Base-by-base conservation (phyloP, 768 basidiomycete genomes). In the Guyanaporus albipodus region DNA sequence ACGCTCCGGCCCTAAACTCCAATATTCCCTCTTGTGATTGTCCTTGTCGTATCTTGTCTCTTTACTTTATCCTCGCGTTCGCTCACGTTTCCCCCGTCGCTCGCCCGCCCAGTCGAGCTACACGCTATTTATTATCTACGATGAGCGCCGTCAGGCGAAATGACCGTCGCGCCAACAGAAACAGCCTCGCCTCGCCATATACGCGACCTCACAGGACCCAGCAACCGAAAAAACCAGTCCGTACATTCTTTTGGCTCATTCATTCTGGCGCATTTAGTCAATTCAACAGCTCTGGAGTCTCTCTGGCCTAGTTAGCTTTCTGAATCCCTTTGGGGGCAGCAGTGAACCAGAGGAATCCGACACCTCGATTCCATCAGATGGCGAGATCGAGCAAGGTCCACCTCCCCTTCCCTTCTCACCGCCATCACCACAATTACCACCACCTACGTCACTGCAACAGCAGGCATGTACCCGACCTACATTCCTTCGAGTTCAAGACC, bases 61-160 rank as follows among this genome's bases (percentile, higher is more conserved):
- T 48, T 38, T 38, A 38, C 52, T 22, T 39, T 56, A 36, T 49
- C 46, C 37, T 50, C 48, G 33, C 24, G 34, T 33, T 42, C 48
- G 38, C 26, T 38, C 34, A 23, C 21, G 21, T n/a, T 22, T 37
- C 36, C 6, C 22, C 32, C 26, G 7, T n/a, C 28, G 35, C 44
- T 34, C 58, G 27, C 44, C 32, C 58, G 27, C 28, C 29, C n/a
- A 8, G 35, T 38, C 42, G 53, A 52, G 47, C 26, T 1, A 8
- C 22, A 18, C 42, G 10, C 21, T 28, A 27, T 37, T 37, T 28
- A 22, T 21, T 26, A 12, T 9, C 22, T 23, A 56, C 57, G 33
- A 85, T 85, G 83, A 82, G 82, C 57, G 80, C 74, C 31, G 66
- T 77, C 56, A 75, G 83, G 62, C 67, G 64, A 27, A 70, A 57